Conservation (phyloP, 2,329 filamentous ascomycete species). For the Epichloe gansuensis region DNA sequence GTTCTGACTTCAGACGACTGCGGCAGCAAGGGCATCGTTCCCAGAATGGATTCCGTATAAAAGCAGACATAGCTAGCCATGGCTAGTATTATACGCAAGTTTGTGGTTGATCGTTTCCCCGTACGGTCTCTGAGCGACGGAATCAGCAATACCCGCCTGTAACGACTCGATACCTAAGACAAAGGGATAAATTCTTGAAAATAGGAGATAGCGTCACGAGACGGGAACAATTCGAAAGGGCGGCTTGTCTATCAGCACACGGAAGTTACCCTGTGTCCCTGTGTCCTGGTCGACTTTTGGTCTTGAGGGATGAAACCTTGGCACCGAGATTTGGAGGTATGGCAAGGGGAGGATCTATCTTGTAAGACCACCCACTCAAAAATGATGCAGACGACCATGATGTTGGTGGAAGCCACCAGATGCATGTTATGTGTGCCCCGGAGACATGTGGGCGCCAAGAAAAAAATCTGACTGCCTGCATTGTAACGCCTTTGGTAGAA, state of each 20-base stretch:
- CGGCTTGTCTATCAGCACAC: not conserved
- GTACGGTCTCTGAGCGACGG: not conserved
- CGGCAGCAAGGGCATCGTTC: not conserved
- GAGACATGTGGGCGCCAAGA: not conserved
- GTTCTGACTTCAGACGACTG: not conserved
- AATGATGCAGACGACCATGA: not conserved
- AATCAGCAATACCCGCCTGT: not conserved
- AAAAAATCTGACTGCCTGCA: not conserved
- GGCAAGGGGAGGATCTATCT: not conserved
- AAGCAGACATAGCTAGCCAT: not conserved
- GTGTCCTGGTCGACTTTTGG: not conserved
- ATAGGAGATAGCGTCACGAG: not conserved
- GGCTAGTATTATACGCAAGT: not conserved
- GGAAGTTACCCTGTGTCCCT: not conserved
- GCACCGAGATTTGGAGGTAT: not conserved
- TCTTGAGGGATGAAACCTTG: not conserved
- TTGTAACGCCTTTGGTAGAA: not conserved
- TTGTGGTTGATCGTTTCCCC: not conserved
- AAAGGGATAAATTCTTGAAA: not conserved
- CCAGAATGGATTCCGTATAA: not conserved
- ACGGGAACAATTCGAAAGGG: slow-evolving; percentile 1
- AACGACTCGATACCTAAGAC: not conserved
- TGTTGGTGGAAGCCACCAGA: not conserved
- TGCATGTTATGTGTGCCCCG: not conserved
- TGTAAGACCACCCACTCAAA: not conserved